Evolutionary conservation across 1,139 yeast genomes (phyloP).

Genomic region (Kodamaea alishanica): DNA sequence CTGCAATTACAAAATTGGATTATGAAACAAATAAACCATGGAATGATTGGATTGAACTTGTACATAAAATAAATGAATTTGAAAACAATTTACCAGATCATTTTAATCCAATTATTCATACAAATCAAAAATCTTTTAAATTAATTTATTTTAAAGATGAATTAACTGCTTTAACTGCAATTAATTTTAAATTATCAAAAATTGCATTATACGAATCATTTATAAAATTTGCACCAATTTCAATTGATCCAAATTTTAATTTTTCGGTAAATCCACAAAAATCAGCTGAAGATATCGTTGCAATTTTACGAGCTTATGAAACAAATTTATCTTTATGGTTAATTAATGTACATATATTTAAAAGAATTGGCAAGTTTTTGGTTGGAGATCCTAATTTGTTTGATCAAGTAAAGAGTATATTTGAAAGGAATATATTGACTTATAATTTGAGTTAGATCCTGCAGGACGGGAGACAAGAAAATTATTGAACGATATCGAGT

Average conservation of each 20-base stretch:
- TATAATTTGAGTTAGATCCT: constrained; percentile 21
- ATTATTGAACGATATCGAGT: neutral
- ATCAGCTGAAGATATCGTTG: constrained; percentile 37
- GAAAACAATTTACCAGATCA: constrained; percentile 28
- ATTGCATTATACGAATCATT: constrained; percentile 32
- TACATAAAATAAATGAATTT: constrained; percentile 25
- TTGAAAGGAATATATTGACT: constrained; percentile 23
- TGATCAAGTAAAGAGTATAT: constrained; percentile 24
- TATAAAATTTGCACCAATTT: constrained; percentile 5
- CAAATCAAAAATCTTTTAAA: constrained; percentile 25
- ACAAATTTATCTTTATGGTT: constrained; percentile 34
- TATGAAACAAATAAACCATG: constrained; percentile 20
- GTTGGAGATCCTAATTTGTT: constrained; percentile 27
- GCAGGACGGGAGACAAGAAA: constrained; percentile 1
- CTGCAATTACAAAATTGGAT: constrained; percentile 26
- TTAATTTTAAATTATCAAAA: constrained; percentile 32
- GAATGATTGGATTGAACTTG: constrained; percentile 29
- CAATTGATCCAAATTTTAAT: neutral
- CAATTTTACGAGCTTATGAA: constrained; percentile 37
- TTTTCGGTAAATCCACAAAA: constrained; percentile 15
- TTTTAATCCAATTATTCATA: constrained; percentile 31
- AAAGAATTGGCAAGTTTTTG: constrained; percentile 30
- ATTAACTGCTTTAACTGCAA: constrained; percentile 29
- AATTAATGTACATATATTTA: constrained; percentile 30
- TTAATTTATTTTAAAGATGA: constrained; percentile 35